Evolutionary conservation across 441 rosid species (phyloP), one percentile per base, ranked within the genome.

Genomic region (Capsella rubella): DNA sequence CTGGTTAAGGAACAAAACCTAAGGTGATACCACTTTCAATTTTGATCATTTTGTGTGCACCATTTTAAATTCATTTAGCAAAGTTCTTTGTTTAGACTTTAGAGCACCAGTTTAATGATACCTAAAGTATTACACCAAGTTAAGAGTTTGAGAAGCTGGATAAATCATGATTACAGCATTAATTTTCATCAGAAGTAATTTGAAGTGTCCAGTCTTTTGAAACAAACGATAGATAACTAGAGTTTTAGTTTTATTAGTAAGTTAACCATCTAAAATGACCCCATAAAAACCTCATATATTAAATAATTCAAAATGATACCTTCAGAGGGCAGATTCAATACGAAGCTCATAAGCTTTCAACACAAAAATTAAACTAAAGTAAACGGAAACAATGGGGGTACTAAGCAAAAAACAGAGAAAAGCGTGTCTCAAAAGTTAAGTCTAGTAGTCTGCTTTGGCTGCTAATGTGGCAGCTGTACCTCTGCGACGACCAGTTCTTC

Each of bases 401-500:
- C 16, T 5, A 32, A 47, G 15, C 13, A 14, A 56, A 56, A 49
- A 57, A 13, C 42, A 40, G 12, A 49, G 32, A 56, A 56, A 71
- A 4, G 45, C 2, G 34, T 35, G 65, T 57, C 4, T 39, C 52
- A 74, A 21, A 21, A 16, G 51, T 69, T 50, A 76, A 76, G 83
- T 77, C 84, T 89, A 82, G 3, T 84, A 82, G 3, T 84, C 90
- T 0, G 88, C 75, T 80, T 89, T 91, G 51, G 93, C 63, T 50
- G 88, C 92, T 25, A 86, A 69, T 2, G 87, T 93, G 8, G 98
- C 96, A 46, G 95, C 98, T 81, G 91, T 95, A 27, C 97, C 97
- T 64, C 95, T 86, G 34, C 85, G 97, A 68, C 98, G 89, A 82
- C 98, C 97, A 45, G 98, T 93, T 56, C 97, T 93, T 84, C 95